phyloP scores from a whole-genome alignment of 2,329 filamentous ascomycete species.

The Pseudogymnoascus sp. region DNA sequence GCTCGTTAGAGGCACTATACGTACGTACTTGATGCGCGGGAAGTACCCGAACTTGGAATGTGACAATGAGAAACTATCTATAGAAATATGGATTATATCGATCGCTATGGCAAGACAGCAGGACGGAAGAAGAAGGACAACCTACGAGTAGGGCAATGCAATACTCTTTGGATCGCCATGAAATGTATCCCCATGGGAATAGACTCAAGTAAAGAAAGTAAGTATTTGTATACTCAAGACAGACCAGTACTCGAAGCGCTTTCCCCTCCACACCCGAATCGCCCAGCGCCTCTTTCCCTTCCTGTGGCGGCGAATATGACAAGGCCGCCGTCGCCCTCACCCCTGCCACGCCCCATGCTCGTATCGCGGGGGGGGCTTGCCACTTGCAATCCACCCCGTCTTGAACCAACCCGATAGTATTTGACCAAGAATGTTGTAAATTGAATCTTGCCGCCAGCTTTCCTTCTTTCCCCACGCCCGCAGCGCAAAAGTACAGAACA shows the following conservation, averaged over 20 bases:
- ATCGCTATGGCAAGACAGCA: neutral
- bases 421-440: conserved; percentile 4
- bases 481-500: neutral
- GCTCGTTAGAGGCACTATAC: neutral
- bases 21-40: neutral
- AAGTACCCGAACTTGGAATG: neutral
- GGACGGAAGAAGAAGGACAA: neutral
- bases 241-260: neutral
- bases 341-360: neutral
- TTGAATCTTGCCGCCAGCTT: neutral
- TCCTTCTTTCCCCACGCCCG: neutral
- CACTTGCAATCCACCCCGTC: conserved; percentile 6
- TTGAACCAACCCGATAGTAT: neutral
- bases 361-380: conserved; percentile 5
- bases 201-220: neutral
- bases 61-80: conserved; percentile 1
- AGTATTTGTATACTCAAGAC: neutral
- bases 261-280: neutral
- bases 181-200: neutral
- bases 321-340: conserved; percentile 2
- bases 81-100: neutral
- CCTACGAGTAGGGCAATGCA: neutral
- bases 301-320: conserved; percentile 6
- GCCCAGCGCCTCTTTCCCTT: conserved; percentile 1
- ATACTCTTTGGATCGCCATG: neutral